A percentile compares a stretch with the other conserved stretches of the same genome.
phyloP scores from a whole-genome alignment of 345 rosid species.

The Excoecaria agallocha region DNA sequence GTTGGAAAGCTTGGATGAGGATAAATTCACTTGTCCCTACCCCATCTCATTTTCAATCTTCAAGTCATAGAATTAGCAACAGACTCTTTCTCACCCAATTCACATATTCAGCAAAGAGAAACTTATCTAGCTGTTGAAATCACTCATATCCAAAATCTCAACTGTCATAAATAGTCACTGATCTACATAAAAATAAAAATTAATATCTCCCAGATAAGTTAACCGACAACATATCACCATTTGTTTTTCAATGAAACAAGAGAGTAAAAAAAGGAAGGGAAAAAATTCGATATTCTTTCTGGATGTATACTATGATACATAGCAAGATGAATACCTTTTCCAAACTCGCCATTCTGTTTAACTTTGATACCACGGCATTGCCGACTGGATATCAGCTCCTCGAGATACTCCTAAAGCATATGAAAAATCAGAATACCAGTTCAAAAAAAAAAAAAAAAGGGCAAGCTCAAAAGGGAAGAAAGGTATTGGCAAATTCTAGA shows the following conservation, averaged over 20 bases:
- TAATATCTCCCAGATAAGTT: not conserved
- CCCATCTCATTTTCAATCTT: not conserved
- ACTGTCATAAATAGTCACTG: not conserved
- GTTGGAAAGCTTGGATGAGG: not conserved
- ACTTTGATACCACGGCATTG: slow-evolving; percentile 51
- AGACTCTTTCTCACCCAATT: not conserved
- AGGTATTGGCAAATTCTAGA: not conserved
- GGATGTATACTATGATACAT: not conserved
- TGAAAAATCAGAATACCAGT: not conserved
- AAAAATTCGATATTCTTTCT: too few species aligned
- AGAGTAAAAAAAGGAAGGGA: not conserved
- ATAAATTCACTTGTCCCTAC: not conserved
- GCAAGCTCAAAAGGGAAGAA: not conserved
- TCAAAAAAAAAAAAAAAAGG: not conserved
- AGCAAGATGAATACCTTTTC: slow-evolving; percentile 47
- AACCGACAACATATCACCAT: not conserved
- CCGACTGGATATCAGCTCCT: slow-evolving; percentile 49
- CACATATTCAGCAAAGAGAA: not conserved
- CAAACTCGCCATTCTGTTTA: slow-evolving; percentile 35
- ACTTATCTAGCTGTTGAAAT: not conserved
- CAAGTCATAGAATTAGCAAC: not conserved
- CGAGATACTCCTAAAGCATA: slow-evolving; percentile 64
- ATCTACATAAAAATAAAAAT: not conserved
- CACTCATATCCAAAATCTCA: not conserved
- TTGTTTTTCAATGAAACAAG: not conserved